Evolutionary conservation across 2,329 filamentous ascomycete species (phyloP).

Genomic region (Neopestalotiopsis clavispora): DNA sequence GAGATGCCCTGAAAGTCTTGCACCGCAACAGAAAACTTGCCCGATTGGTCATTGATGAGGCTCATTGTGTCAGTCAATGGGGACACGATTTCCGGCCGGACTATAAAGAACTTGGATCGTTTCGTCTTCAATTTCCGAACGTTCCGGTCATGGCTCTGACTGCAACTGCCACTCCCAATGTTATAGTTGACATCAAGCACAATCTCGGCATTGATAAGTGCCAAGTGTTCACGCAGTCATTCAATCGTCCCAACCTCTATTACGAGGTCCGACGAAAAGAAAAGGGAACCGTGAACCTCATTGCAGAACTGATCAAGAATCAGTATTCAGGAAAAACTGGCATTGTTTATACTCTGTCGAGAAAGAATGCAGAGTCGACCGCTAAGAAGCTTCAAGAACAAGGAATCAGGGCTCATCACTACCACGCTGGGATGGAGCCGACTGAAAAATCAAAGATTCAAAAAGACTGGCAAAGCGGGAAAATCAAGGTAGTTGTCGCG

Average conservation of each 20-base stretch:
- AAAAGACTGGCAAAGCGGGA: conserved; percentile 79
- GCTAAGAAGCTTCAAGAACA: conserved; percentile 69
- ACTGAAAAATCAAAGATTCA: conserved; percentile 75
- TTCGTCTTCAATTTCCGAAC: conserved; percentile 73
- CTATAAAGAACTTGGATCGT: conserved; percentile 83
- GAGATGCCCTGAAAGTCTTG: conserved; percentile 69
- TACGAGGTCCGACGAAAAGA: conserved; percentile 83
- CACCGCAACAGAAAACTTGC: conserved; percentile 76
- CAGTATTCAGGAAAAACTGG: conserved; percentile 77
- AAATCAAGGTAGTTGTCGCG: conserved; percentile 88
- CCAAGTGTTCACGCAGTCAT: conserved; percentile 85
- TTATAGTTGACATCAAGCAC: conserved; percentile 88
- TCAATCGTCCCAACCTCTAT: conserved; percentile 93
- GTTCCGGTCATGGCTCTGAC: conserved; percentile 95
- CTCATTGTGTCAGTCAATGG: conserved; percentile 99
- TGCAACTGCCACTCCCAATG: conserved; percentile 91
- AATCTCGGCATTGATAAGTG: conserved; percentile 85
- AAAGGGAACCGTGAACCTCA: conserved; percentile 57
- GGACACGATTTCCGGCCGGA: conserved; percentile 97
- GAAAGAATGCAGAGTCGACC: conserved; percentile 81
- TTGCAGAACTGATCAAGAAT: conserved; percentile 70
- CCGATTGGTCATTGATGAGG: conserved; percentile 94
- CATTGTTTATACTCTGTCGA: conserved; percentile 91
- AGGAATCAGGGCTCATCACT: conserved; percentile 78
- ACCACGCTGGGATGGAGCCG: conserved; percentile 79